These are phyloP conservation scores for Arabis alpina DNA, from an alignment of 345 rosid genomes.

Conservation along the genomic window DNA sequence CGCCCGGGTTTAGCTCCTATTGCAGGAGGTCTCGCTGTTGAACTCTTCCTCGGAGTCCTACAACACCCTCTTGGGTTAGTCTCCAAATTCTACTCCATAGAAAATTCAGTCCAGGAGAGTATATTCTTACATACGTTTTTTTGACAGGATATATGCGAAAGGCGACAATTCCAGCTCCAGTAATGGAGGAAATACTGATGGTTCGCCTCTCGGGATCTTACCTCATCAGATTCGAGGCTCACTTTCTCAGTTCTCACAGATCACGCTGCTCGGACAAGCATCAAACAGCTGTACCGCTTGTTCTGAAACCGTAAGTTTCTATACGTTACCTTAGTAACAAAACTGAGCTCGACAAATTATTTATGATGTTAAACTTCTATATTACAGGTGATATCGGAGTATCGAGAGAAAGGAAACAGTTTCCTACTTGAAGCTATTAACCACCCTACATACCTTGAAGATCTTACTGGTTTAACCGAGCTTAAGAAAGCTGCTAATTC, in stretches of 20 bases:
- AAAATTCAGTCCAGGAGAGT: neutral
- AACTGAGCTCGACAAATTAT: neutral
- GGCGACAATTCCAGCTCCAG: conserved; percentile 61
- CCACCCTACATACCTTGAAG: conserved; percentile 93
- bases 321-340: neutral
- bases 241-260: conserved; percentile 79
- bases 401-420: conserved; percentile 61
- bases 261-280: conserved; percentile 78
- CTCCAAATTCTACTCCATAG: conserved; percentile 16
- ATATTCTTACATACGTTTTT: conserved; percentile 28
- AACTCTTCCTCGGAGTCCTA: conserved; percentile 77
- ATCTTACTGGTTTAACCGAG: conserved; percentile 89
- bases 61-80: conserved; percentile 89
- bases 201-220: conserved; percentile 76
- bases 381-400: conserved; percentile 78
- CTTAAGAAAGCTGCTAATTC: conserved; percentile 72
- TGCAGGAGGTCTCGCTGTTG: conserved; percentile 90
- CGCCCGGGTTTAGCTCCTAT: conserved; percentile 97
- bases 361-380: neutral
- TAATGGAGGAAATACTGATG: conserved; percentile 54
- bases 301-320: conserved; percentile 67
- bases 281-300: conserved; percentile 93
- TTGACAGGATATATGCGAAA: conserved; percentile 61
- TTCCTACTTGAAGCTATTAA: conserved; percentile 86
- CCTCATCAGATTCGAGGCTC: conserved; percentile 97